A percentile compares a stretch with the other conserved stretches of the same genome.
These are phyloP conservation scores for Pichia sp. DNA, from an alignment of 1,139 yeast genomes.

Conservation along the genomic window DNA sequence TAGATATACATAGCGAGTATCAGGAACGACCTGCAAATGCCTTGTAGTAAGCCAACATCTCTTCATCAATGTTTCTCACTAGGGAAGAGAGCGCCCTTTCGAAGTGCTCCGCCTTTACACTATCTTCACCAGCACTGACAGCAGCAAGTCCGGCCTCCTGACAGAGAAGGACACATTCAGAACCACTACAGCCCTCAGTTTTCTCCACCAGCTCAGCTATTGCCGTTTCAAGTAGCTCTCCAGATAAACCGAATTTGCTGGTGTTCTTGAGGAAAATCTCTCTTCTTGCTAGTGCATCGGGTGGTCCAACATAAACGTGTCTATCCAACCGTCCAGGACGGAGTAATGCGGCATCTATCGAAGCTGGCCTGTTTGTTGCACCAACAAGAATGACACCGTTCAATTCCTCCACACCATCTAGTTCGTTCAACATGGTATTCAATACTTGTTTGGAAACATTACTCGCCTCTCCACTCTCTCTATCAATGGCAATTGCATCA, in stretches of 20 bases:
- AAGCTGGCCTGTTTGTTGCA: conserved; percentile 92
- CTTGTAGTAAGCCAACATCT: conserved; percentile 71
- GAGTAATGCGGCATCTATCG: conserved; percentile 82
- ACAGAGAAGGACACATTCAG: conserved; percentile 84
- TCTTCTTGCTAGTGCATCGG: conserved; percentile 69
- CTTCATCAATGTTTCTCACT: conserved; percentile 72
- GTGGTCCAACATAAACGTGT: conserved; percentile 88
- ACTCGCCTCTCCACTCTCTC: conserved; percentile 53
- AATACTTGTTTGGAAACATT: conserved; percentile 80
- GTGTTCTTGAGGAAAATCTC: conserved; percentile 71
- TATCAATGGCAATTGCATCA: conserved; percentile 78
- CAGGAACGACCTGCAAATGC: conserved; percentile 40
- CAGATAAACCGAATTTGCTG: conserved; percentile 43
- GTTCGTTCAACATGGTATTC: conserved; percentile 83
- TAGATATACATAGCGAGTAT: too few relatives aligned
- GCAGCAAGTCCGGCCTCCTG: conserved; percentile 94
- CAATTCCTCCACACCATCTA: conserved; percentile 93
- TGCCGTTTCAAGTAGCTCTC: conserved; percentile 31
- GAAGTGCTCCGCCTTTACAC: conserved; percentile 60
- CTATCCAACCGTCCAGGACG: conserved; percentile 94
- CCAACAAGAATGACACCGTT: conserved; percentile 91
- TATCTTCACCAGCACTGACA: conserved; percentile 32
- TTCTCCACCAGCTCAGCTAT: conserved; percentile 47
- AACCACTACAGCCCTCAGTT: conserved; percentile 94
- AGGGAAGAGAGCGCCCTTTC: conserved; percentile 60